These are phyloP conservation scores for Stachybotrys chlorohalonatus DNA, from an alignment of 2,329 filamentous ascomycete genomes.

Conservation along the genomic window DNA sequence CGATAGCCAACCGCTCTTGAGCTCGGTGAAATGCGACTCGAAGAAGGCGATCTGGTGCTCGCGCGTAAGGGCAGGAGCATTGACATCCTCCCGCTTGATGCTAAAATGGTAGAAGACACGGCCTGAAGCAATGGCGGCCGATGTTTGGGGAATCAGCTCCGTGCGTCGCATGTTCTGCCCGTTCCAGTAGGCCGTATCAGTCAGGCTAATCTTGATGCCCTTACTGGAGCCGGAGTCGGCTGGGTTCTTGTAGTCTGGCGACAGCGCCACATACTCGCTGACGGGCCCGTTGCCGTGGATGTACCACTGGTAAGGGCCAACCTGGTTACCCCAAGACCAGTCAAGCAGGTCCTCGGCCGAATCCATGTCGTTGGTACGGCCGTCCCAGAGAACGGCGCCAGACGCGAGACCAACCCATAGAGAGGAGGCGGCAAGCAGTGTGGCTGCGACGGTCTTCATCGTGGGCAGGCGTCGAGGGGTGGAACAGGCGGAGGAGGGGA, in stretches of 20 bases:
- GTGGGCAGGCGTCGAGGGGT: neutral
- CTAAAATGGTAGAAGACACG: slow-evolving; percentile 67
- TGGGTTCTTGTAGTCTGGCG: slow-evolving; percentile 53
- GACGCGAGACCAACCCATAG: neutral
- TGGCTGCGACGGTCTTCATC: neutral
- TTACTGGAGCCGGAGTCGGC: slow-evolving; percentile 51
- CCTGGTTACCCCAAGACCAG: slow-evolving; percentile 61
- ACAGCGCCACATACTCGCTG: slow-evolving; percentile 52
- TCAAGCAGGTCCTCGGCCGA: slow-evolving; percentile 44
- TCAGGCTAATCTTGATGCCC: slow-evolving; percentile 60
- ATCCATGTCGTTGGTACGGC: slow-evolving; percentile 52
- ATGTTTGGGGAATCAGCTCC: slow-evolving; percentile 65
- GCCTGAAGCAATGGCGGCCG: slow-evolving; percentile 53
- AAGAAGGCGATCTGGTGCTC: slow-evolving; percentile 60
- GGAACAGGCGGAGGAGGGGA: neutral
- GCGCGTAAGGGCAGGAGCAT: slow-evolving; percentile 50
- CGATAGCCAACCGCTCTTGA: slow-evolving; percentile 48
- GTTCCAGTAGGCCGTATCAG: slow-evolving; percentile 59
- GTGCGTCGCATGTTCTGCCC: slow-evolving; percentile 64
- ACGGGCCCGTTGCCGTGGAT: slow-evolving; percentile 48
- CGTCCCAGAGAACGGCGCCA: slow-evolving; percentile 48
- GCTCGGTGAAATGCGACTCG: slow-evolving; percentile 66
- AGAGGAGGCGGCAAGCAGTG: neutral
- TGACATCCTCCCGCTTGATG: slow-evolving; percentile 48
- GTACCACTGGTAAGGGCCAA: slow-evolving; percentile 53